phyloP scores from a whole-genome alignment of 352 stramenopile species.

The Phytopythium cucurbitacearum region DNA sequence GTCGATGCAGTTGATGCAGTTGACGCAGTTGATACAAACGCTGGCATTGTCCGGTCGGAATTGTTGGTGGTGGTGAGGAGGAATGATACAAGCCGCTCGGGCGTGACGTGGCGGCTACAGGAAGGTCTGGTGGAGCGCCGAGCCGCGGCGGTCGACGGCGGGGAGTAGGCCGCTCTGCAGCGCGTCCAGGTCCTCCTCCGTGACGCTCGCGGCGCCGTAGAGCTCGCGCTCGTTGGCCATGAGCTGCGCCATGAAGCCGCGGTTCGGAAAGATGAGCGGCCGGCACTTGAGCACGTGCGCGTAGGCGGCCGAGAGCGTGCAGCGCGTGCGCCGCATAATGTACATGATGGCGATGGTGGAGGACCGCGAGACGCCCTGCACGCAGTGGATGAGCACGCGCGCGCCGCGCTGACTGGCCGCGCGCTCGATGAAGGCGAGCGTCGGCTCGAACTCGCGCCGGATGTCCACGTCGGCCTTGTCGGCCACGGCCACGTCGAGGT shows the following conservation, averaged over 20 bases:
- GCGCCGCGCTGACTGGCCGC: constrained; percentile 16
- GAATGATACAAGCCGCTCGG: too few relatives aligned
- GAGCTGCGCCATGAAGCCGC: constrained; percentile 75
- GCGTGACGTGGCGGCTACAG: constrained; percentile 11
- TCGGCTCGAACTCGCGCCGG: constrained; percentile 37
- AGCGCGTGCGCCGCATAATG: constrained; percentile 69
- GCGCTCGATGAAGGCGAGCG: constrained; percentile 51
- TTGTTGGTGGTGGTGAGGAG: too few relatives aligned
- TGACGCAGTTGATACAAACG: constrained; percentile 6
- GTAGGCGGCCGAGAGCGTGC: constrained; percentile 72
- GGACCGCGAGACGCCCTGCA: constrained; percentile 77
- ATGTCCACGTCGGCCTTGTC: constrained; percentile 66
- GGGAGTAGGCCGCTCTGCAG: constrained; percentile 62
- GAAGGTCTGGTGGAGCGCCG: constrained; percentile 43
- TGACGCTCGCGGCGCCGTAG: constrained; percentile 67
- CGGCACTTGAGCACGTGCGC: constrained; percentile 74
- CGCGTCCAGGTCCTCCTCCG: constrained; percentile 56
- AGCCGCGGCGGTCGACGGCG: constrained; percentile 55
- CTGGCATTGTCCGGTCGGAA: too few relatives aligned
- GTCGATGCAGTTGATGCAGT: constrained; percentile 5
- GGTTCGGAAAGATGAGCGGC: constrained; percentile 76
- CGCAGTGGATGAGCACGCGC: constrained; percentile 77
- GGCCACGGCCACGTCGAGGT: constrained; percentile 59
- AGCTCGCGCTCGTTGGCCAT: constrained; percentile 60
- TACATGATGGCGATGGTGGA: constrained; percentile 79